A percentile compares a stretch with the other conserved stretches of the same genome.
These are phyloP conservation scores for Plectosphaerella sp. DNA, from an alignment of 2,329 filamentous ascomycete species.

Conservation along the genomic window DNA sequence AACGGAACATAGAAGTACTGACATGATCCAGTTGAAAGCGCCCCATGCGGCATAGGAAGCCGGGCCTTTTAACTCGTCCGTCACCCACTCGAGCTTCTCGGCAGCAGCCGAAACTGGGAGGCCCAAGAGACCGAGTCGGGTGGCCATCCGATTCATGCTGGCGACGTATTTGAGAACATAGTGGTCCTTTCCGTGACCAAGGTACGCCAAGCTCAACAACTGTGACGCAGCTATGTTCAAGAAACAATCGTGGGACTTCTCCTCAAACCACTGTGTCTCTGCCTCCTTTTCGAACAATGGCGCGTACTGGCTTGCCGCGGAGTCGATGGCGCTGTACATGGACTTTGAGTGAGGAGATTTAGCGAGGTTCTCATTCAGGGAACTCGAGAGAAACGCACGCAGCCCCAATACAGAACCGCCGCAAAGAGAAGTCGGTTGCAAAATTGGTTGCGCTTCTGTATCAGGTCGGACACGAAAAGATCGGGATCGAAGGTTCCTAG, in stretches of 20 bases:
- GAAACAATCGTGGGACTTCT: constrained; percentile 11
- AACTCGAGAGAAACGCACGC: constrained; percentile 18
- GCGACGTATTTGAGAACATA: constrained; percentile 22
- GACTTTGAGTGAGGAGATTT: constrained; percentile 16
- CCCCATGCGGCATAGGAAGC: constrained; percentile 21
- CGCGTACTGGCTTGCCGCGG: constrained; percentile 11
- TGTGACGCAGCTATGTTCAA: constrained; percentile 24
- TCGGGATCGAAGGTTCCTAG: constrained; percentile 27
- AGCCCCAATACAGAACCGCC: constrained; percentile 27
- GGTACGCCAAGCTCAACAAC: constrained; percentile 26
- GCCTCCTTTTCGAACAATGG: constrained; percentile 19
- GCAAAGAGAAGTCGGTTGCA: constrained; percentile 30
- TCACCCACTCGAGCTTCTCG: constrained; percentile 4
- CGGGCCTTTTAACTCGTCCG: constrained; percentile 9
- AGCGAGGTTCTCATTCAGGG: background rate
- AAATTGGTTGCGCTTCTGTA: constrained; percentile 14
- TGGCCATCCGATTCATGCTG: constrained; percentile 22
- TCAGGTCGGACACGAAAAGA: constrained; percentile 27
- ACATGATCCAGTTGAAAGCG: constrained; percentile 33
- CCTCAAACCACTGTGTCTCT: constrained; percentile 16
- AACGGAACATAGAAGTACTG: constrained; percentile 8
- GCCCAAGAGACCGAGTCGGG: constrained; percentile 23
- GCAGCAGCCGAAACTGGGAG: constrained; percentile 2
- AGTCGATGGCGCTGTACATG: constrained; percentile 28
- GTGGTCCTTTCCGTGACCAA: constrained; percentile 29